These are phyloP conservation scores for Auricularia auricula-judae DNA, from an alignment of 768 basidiomycete species.

Conservation along the genomic window DNA sequence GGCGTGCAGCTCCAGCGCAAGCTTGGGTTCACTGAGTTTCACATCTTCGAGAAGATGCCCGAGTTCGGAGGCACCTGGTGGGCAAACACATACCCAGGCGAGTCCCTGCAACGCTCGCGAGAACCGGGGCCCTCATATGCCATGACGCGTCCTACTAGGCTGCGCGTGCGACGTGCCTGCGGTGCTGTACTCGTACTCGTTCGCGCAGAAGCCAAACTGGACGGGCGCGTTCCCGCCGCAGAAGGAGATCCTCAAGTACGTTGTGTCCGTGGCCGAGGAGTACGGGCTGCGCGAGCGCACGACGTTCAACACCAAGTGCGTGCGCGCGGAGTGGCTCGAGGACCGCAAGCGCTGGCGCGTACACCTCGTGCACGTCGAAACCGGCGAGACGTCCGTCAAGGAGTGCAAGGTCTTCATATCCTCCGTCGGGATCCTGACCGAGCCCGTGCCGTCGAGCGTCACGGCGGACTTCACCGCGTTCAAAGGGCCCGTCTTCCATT, in stretches of 20 bases:
- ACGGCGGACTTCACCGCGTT: conserved; percentile 9
- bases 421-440: not conserved
- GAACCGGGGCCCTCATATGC: too few relatives aligned
- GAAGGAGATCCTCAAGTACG: not conserved
- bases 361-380: not conserved
- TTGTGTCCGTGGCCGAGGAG: not conserved
- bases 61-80: not conserved
- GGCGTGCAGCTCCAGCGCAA: not conserved
- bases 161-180: not conserved
- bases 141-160: not conserved
- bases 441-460: not conserved
- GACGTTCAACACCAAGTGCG: not conserved
- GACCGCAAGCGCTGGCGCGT: not conserved
- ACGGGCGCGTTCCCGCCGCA: not conserved
- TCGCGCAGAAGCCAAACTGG: not conserved
- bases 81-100: not conserved
- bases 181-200: not conserved
- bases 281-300: not conserved
- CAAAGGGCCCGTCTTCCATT: conserved; percentile 13
- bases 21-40: not conserved
- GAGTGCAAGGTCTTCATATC: not conserved
- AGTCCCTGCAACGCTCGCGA: too few relatives aligned
- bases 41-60: not conserved
- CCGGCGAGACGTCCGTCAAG: not conserved
- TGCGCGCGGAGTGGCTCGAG: not conserved